These are phyloP conservation scores for Paramyrothecium roridum DNA, from an alignment of 2,329 filamentous ascomycete genomes.

Conservation along the genomic window DNA sequence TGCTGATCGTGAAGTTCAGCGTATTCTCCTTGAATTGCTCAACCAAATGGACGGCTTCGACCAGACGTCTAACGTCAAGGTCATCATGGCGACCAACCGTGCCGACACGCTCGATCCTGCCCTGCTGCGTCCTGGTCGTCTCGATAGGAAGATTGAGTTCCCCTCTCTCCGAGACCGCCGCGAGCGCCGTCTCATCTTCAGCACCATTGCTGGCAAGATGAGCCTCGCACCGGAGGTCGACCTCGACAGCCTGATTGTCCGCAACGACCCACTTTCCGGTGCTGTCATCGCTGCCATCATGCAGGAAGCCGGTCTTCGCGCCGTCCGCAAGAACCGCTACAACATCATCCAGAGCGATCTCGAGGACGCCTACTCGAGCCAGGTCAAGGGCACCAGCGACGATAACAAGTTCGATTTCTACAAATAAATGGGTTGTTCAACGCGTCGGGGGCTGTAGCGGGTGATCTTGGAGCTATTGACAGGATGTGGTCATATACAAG, in stretches of 20 bases:
- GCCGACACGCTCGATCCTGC: slow-evolving; percentile 96
- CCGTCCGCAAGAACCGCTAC: slow-evolving; percentile 96
- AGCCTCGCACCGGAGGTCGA: slow-evolving; percentile 95
- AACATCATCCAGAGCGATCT: slow-evolving; percentile 98
- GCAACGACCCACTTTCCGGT: slow-evolving; percentile 92
- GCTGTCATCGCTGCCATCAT: slow-evolving; percentile 98
- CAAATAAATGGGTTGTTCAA: slow-evolving; percentile 50
- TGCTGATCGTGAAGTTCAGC: slow-evolving; percentile 96
- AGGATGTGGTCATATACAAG: no score
- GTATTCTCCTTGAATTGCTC: slow-evolving; percentile 92
- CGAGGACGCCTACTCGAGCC: slow-evolving; percentile 94
- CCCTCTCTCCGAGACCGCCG: slow-evolving; percentile 90
- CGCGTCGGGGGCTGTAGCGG: no score
- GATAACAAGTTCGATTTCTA: slow-evolving; percentile 89
- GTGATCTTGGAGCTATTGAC: no score
- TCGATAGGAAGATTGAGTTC: slow-evolving; percentile 99
- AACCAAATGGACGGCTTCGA: slow-evolving; percentile 99
- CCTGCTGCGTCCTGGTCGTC: slow-evolving; percentile 86
- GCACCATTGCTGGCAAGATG: slow-evolving; percentile 97
- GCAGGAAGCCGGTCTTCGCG: slow-evolving; percentile 94
- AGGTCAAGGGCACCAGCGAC: slow-evolving; percentile 76
- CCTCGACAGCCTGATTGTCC: slow-evolving; percentile 90
- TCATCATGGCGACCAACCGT: slow-evolving; percentile 99
- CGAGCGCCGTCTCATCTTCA: slow-evolving; percentile 94
- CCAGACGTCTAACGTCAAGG: slow-evolving; percentile 98